phyloP scores from a whole-genome alignment of 169 alveolate species.

The Neospora caninum region DNA sequence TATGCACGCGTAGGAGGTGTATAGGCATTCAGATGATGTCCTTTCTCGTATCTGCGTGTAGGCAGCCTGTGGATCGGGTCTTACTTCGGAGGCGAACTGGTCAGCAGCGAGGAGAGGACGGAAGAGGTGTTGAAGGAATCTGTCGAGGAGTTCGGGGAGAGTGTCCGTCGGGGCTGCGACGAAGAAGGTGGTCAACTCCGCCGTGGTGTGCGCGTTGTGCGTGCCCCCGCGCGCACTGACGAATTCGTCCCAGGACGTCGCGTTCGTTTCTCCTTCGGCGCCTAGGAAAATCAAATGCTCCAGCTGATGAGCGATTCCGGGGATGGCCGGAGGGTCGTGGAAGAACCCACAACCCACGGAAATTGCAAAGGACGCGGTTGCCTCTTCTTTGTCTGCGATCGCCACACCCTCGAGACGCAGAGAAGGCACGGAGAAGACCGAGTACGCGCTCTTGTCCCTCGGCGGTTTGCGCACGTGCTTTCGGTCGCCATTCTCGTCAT shows the following conservation, averaged over 20 bases:
- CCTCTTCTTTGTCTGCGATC: constrained; percentile 1
- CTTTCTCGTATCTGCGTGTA: no score
- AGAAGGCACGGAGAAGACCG: neutral
- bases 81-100: constrained; percentile 59
- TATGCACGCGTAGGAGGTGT: no score
- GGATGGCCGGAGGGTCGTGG: constrained; percentile 83
- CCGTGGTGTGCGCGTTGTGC: constrained; percentile 65
- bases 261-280: neutral
- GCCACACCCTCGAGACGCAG: neutral
- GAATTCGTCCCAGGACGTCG: constrained; percentile 58
- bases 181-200: constrained; percentile 57
- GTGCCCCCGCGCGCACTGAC: constrained; percentile 25
- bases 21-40: no score
- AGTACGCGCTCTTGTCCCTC: neutral
- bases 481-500: neutral
- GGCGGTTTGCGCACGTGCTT: neutral
- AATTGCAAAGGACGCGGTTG: neutral
- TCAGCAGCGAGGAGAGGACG: constrained; percentile 47
- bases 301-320: constrained; percentile 93
- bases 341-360: constrained; percentile 57
- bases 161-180: constrained; percentile 56
- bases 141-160: constrained; percentile 40
- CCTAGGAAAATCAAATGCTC: constrained; percentile 95
- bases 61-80: neutral
- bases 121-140: constrained; percentile 44